These are phyloP conservation scores for Alternaria novae-zelandiae DNA, from an alignment of 2,329 filamentous ascomycete genomes.

Conservation along the genomic window DNA sequence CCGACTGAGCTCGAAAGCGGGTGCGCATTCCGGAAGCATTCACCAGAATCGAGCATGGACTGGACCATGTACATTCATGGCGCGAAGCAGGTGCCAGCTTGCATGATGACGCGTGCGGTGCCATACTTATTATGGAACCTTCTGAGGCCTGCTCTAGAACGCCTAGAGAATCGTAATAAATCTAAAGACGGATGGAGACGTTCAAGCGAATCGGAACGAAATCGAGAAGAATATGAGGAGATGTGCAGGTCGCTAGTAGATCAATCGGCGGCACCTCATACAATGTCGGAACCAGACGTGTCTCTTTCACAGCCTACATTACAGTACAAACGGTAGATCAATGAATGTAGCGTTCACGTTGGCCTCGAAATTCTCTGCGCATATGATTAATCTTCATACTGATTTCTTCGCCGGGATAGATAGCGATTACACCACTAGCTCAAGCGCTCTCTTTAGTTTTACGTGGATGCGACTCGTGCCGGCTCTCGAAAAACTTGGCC, in stretches of 20 bases:
- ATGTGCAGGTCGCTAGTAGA: neutral
- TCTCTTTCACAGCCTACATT: neutral
- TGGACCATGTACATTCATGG: conserved; percentile 1
- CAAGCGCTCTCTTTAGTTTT: conserved; percentile 8
- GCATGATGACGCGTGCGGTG: neutral
- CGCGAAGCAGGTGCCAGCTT: neutral
- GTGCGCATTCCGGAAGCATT: neutral
- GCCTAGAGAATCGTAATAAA: neutral
- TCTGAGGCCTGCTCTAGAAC: neutral
- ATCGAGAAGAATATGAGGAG: neutral
- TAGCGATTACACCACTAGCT: neutral
- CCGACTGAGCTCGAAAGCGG: conserved; percentile 1
- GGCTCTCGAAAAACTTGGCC: conserved; percentile 27
- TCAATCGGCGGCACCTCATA: neutral
- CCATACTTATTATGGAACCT: neutral
- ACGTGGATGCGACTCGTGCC: neutral
- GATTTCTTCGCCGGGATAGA: neutral
- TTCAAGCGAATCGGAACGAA: neutral
- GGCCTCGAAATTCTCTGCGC: neutral
- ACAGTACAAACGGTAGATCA: neutral
- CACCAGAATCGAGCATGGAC: neutral
- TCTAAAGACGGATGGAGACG: neutral
- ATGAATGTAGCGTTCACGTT: neutral
- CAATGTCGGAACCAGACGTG: neutral
- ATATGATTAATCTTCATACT: neutral